Base-by-base conservation (phyloP, 2,329 filamentous ascomycete species). In the Sarocladium kiliense region DNA sequence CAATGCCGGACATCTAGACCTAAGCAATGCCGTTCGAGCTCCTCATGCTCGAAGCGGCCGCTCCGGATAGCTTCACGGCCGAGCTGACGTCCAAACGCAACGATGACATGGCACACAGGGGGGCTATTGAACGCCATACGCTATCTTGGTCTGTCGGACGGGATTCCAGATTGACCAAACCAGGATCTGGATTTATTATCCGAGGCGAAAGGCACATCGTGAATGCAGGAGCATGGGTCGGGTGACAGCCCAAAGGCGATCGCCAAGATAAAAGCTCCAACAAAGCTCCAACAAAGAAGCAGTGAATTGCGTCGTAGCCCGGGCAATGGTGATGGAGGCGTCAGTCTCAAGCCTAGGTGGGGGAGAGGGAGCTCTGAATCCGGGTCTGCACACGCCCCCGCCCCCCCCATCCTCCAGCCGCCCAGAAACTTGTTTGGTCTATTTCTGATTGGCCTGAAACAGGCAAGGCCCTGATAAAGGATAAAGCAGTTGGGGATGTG, bases 121-220 rank as follows among this genome's bases (percentile, higher is more conserved):
- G 18, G 23, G 41, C 41, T 45, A 45, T 45, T 26, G 41, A 45
- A 25, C 41, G 41, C 41, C 41, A 45, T 45, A n/a, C 36, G 36
- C 36, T n/a, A 39, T 45, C 4, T 9, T 23, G 18, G 3, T 10
- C 41, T 23, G 5, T 19, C 41, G 19, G 41, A 9, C 11, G 19
- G 41, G 23, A n/a, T 39, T 45, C 14, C 19, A 45, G 41, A 45
- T 26, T 25, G 7, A 9, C 6, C 23, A 12, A 10, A 21, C 11
- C 4, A 16, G 41, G 21, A 23, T 45, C 41, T 16, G 41, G 18
- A 45, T 23, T 7, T 4, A 14, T 21, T 7, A 6, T 45, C 41
- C 41, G 41, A 45, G 21, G 23, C n/a, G 41, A 45, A 25, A 26
- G 23, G 41, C 18, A 26, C 21, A 45, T 25, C 41, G 41, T 45